Base-by-base conservation (phyloP, 768 basidiomycete genomes). In the Rhodotorula sphaerocarpa region DNA sequence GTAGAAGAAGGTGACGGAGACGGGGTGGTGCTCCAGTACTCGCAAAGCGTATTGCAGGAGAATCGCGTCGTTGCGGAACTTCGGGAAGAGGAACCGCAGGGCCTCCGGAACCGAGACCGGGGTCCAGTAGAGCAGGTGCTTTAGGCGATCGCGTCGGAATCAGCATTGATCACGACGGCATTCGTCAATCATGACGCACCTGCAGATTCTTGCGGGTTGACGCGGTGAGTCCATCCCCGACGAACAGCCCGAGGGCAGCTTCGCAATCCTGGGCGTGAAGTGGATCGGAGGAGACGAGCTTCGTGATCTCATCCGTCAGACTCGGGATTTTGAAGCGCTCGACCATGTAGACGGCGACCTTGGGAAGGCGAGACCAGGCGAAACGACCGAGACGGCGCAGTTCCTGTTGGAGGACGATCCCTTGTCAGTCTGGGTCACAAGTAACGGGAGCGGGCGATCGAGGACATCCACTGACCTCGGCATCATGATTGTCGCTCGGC, bases 1-100 rank as follows among this genome's bases (percentile, higher is more conserved):
- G 73, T 93, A 99, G 79, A 97, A 99, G 81, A 99, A 99, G 0
- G 93, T 93, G 55, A 96, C 73, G 20, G 89, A 86, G 15, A 97
- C 89, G 0, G 91, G 88, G 73, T 97, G 91, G 74, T 93, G 88
- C 73, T 90, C 90, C 46, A 99, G 77, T 2, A 92, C 91, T 46
- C 92, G 82, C 76, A 97, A 90, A 0, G 92, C 92, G 73, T 96
- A 97, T 84, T 99, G 95, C 27, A 97, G 77, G 41, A 95, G 76
- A 41, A 88, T 75, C 0, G 93, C 86, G 71, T 97, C 85, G 70
- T 83, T 88, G 66, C 84, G 81, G 75, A 86, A 92, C 57, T 84
- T 83, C 33, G 82, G 84, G 74, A 91, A 88, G 74, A 96, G 95
- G 70, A 76, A 77, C 73, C 86, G 87, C 0, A 78, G 70, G 1